A percentile compares a stretch with the other conserved stretches of the same genome.
These are phyloP conservation scores for Aspergillus pseudotamarii DNA, from an alignment of 2,329 filamentous ascomycete genomes.

Conservation along the genomic window DNA sequence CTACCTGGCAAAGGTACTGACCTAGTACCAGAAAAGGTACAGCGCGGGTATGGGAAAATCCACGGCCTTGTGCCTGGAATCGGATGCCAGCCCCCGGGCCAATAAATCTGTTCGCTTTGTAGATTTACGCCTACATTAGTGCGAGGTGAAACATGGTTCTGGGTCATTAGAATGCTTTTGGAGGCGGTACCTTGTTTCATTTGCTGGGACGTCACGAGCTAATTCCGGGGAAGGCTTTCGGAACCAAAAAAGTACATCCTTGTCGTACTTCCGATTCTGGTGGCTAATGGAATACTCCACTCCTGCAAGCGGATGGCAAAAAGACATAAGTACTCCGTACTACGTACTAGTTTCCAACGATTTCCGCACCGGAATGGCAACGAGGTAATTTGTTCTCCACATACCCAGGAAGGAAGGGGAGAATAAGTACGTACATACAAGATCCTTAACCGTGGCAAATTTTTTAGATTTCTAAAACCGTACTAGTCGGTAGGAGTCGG, in stretches of 20 bases:
- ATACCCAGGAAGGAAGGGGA: not conserved
- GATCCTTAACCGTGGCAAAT: not conserved
- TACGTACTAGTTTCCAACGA: not conserved
- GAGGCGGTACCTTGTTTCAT: constrained; percentile 2
- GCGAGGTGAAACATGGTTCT: constrained; percentile 9
- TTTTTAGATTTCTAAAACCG: not conserved
- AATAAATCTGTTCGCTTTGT: constrained; percentile 10
- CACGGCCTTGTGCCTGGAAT: constrained; percentile 12
- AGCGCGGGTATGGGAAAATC: constrained; percentile 3
- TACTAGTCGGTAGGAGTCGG: not conserved
- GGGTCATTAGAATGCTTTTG: not conserved
- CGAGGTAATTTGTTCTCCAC: not conserved
- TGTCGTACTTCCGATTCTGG: constrained; percentile 2
- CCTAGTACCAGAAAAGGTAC: not conserved
- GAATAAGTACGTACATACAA: not conserved
- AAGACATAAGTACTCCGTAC: too few relatives aligned
- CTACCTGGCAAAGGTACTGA: not conserved
- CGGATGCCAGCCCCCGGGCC: constrained; percentile 15
- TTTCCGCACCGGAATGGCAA: not conserved
- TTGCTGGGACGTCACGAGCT: constrained; percentile 1
- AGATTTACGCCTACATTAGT: not conserved
- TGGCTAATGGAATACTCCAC: not conserved
- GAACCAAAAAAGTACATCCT: constrained; percentile 4
- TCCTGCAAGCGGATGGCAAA: not conserved
- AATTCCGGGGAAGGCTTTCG: constrained; percentile 4